Conservation (phyloP, 2,329 filamentous ascomycete genomes). For the Neofusicoccum sp. region DNA sequence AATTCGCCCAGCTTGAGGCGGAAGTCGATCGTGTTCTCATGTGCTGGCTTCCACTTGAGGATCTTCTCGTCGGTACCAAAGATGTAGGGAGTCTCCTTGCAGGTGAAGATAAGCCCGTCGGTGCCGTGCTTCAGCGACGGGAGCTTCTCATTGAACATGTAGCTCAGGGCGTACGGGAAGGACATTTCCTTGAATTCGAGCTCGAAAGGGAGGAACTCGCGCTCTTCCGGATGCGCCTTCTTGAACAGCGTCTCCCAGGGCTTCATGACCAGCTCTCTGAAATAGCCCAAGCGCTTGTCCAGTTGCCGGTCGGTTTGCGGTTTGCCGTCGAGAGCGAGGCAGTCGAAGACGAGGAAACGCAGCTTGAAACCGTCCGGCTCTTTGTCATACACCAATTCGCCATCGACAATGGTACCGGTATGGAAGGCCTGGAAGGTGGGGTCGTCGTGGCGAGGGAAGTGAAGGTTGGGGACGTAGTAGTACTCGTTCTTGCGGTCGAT, state of each 20-base stretch:
- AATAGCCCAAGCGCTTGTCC: conserved; percentile 85
- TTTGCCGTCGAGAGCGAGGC: conserved; percentile 75
- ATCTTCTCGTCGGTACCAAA: conserved; percentile 91
- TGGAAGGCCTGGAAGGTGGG: conserved; percentile 64
- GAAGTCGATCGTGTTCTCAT: conserved; percentile 95
- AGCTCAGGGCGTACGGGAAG: conserved; percentile 72
- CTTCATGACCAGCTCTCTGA: conserved; percentile 72
- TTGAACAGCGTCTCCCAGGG: conserved; percentile 65
- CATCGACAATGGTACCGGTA: conserved; percentile 79
- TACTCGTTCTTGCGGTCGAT: conserved; percentile 99
- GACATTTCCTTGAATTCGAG: conserved; percentile 89
- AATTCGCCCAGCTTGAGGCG: conserved; percentile 72
- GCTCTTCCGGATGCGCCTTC: conserved; percentile 62
- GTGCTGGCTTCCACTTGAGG: conserved; percentile 94
- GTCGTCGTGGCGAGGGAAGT: conserved; percentile 73
- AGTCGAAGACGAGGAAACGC: conserved; percentile 91
- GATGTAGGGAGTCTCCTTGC: conserved; percentile 79
- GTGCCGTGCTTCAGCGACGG: conserved; percentile 87
- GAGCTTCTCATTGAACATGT: conserved; percentile 83
- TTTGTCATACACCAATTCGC: conserved; percentile 85
- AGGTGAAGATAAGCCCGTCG: conserved; percentile 97
- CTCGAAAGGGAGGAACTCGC: conserved; percentile 69
- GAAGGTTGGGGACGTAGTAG: conserved; percentile 76
- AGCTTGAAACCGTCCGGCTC: conserved; percentile 61
- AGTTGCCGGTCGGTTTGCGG: conserved; percentile 75